Conservation (phyloP, 441 rosid genomes). For the Populus hybrid region DNA sequence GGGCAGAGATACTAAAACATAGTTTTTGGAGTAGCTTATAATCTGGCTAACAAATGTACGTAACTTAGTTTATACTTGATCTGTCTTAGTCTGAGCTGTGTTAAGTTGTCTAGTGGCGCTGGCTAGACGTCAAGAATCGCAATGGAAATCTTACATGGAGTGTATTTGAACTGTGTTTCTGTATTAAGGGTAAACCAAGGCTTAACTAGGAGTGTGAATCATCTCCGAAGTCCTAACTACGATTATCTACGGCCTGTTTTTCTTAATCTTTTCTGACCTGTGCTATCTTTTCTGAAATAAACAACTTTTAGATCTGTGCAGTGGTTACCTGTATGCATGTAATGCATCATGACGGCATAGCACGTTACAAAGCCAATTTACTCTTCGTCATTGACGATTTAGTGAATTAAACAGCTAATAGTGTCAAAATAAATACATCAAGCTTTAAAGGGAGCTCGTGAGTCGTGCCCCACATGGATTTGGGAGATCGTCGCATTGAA, state of each 20-base stretch:
- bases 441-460: neutral
- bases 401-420: neutral
- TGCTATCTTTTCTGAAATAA: too few species aligned
- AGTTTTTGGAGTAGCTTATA: conserved; percentile 5
- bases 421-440: neutral
- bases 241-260: too few species aligned
- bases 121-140: neutral
- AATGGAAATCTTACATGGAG: neutral
- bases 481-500: neutral
- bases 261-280: too few species aligned
- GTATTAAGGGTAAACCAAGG: neutral
- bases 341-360: too few species aligned
- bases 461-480: neutral
- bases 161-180: neutral
- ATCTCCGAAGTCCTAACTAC: neutral
- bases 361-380: neutral
- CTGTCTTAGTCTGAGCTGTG: neutral
- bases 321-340: too few species aligned
- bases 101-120: neutral
- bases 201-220: neutral
- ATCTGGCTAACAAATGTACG: conserved; percentile 15
- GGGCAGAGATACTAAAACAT: conserved; percentile 47
- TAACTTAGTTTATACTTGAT: neutral
- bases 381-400: neutral
- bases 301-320: too few species aligned